These are phyloP conservation scores for Candida vaughaniae DNA, from an alignment of 805 yeast genomes.

Conservation along the genomic window DNA sequence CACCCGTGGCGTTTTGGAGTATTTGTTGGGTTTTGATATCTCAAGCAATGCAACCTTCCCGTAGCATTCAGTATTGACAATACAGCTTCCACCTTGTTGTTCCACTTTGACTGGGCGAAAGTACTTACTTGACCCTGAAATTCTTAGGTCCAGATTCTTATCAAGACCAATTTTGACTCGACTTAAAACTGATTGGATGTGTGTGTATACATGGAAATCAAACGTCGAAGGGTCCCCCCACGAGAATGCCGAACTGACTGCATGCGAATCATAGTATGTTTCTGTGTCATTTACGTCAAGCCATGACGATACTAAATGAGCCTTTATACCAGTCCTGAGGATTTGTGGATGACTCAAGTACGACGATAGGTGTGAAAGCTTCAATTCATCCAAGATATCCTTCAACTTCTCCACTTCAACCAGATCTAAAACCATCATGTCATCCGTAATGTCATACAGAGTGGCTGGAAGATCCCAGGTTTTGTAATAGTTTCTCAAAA, in stretches of 20 bases:
- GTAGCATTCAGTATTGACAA: not conserved
- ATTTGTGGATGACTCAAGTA: not conserved
- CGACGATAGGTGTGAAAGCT: not conserved
- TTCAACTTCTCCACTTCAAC: not conserved
- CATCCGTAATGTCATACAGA: constrained; percentile 4
- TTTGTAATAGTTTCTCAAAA: constrained; percentile 1
- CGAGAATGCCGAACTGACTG: constrained; percentile 3
- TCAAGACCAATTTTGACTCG: constrained; percentile 18
- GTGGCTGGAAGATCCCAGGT: constrained; percentile 1
- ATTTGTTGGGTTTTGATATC: constrained; percentile 7
- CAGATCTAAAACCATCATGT: not conserved
- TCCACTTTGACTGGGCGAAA: constrained; percentile 16
- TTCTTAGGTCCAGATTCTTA: constrained; percentile 9
- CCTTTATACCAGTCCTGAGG: not conserved
- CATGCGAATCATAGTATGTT: constrained; percentile 8
- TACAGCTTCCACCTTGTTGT: not conserved
- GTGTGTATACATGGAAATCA: constrained; percentile 10
- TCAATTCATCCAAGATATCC: not conserved
- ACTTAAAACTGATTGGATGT: constrained; percentile 18
- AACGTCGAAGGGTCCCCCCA: constrained; percentile 2
- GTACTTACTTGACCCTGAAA: constrained; percentile 32
- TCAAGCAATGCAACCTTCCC: constrained; percentile 3
- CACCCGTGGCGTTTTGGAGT: not conserved
- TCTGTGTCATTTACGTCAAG: not conserved
- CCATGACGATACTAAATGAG: not conserved